Conservation (phyloP, 129 eudicot species). For the Chrysanthemum seticuspe region DNA sequence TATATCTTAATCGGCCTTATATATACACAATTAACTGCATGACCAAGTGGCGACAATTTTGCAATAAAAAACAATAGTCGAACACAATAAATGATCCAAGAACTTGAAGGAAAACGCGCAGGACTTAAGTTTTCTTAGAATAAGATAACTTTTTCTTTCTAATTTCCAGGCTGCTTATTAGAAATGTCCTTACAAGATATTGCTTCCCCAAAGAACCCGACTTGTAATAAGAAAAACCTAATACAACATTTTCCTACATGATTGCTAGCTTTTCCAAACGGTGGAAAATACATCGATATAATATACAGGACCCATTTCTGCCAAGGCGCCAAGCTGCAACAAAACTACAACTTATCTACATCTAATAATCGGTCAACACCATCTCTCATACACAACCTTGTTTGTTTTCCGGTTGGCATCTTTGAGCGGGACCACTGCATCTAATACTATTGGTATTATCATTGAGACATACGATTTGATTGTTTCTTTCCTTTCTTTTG, state of each 20-base stretch:
- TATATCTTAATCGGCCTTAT: no score
- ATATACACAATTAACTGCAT: no score
- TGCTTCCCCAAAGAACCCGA: background rate
- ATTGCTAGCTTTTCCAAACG: background rate
- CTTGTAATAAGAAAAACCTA: background rate
- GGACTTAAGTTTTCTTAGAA: background rate
- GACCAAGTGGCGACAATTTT: no score
- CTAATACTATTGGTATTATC: slow-evolving; percentile 1
- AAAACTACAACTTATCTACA: slow-evolving; percentile 19
- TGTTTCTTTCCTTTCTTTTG: slow-evolving; percentile 68
- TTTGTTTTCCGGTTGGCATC: background rate
- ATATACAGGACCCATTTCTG: background rate
- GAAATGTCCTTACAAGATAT: background rate
- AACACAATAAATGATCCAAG: no score
- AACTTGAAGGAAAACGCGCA: background rate
- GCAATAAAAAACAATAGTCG: no score
- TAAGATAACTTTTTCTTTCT: background rate
- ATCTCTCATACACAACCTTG: background rate
- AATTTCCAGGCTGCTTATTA: background rate
- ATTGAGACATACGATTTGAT: slow-evolving; percentile 46
- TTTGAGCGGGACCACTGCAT: background rate
- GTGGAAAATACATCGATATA: background rate
- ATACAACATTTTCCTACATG: background rate
- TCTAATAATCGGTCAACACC: slow-evolving; percentile 2
- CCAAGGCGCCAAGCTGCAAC: background rate